Percentiles rank a stretch among this genome's conserved stretches.
Conservation (phyloP, 345 rosid species). For the Turritis glabra region DNA sequence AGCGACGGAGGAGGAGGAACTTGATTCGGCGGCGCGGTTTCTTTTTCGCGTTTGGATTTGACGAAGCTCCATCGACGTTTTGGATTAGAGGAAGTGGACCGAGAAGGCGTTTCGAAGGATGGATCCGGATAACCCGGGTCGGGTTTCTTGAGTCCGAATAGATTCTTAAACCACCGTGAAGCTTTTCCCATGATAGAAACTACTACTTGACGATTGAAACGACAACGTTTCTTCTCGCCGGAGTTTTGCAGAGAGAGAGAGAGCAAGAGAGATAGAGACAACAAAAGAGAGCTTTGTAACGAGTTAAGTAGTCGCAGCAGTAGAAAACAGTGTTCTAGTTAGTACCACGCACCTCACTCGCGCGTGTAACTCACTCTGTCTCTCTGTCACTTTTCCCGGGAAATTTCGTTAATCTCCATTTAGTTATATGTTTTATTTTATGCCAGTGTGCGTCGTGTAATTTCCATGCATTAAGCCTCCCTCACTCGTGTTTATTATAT, state of each 20-base stretch:
- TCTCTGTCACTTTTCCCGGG: conserved; percentile 18
- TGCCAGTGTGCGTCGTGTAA: neutral
- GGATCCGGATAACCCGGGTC: conserved; percentile 37
- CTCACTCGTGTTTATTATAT: neutral
- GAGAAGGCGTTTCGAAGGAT: conserved; percentile 23
- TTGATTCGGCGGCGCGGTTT: conserved; percentile 6
- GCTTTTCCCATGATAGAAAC: conserved; percentile 69
- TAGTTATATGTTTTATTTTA: neutral
- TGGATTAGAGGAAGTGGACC: conserved; percentile 18
- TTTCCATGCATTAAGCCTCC: neutral
- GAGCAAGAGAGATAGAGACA: neutral
- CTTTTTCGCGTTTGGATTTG: conserved; percentile 60
- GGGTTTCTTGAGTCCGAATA: conserved; percentile 71
- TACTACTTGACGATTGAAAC: neutral
- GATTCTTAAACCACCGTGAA: conserved; percentile 67
- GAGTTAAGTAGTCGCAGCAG: conserved; percentile 36
- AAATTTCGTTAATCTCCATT: conserved; percentile 32
- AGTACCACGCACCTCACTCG: conserved; percentile 14
- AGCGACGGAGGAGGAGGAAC: neutral
- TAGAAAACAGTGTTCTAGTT: neutral
- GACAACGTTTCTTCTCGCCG: conserved; percentile 11
- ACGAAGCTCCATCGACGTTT: conserved; percentile 92
- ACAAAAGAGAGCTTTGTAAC: neutral
- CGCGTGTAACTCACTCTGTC: conserved; percentile 17
- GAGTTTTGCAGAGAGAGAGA: neutral